Conservation (phyloP, 1,139 yeast genomes). For the Pichia sp. region DNA sequence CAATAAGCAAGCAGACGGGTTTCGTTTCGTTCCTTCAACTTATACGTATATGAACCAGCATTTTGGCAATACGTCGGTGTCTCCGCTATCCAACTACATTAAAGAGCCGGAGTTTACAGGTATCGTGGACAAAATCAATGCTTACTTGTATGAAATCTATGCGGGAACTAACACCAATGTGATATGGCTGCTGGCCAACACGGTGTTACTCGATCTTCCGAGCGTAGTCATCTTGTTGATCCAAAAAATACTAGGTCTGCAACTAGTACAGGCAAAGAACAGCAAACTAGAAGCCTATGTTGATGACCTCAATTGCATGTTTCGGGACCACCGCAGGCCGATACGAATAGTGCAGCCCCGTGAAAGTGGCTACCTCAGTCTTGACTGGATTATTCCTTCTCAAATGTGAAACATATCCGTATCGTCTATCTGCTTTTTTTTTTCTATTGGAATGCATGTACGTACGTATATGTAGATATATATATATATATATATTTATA, state of each 20-base stretch:
- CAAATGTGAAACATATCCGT: conserved; percentile 20
- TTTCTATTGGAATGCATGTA: background rate
- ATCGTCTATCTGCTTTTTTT: background rate
- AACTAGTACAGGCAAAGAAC: conserved; percentile 6
- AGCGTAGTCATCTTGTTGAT: background rate
- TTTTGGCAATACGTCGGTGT: conserved; percentile 50
- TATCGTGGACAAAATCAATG: conserved; percentile 47
- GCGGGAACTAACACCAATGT: background rate
- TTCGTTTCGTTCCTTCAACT: conserved; percentile 5
- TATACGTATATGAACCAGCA: conserved; percentile 34
- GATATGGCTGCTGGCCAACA: conserved; percentile 3
- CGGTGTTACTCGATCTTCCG: conserved; percentile 2
- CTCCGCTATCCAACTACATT: conserved; percentile 49
- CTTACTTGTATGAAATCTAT: conserved; percentile 9
- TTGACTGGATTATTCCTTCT: conserved; percentile 49
- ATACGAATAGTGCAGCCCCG: conserved; percentile 51
- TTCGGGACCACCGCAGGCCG: conserved; percentile 27
- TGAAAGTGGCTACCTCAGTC: conserved; percentile 57
- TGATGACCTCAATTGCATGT: conserved; percentile 36
- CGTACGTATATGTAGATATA: background rate
- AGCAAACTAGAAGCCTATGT: conserved; percentile 45
- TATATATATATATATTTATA: background rate
- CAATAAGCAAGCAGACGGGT: conserved; percentile 8
- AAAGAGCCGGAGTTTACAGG: conserved; percentile 36
- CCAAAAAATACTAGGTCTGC: background rate